Base-by-base conservation (phyloP, 164 flowering plant genomes). In the Berberis thunbergii region DNA sequence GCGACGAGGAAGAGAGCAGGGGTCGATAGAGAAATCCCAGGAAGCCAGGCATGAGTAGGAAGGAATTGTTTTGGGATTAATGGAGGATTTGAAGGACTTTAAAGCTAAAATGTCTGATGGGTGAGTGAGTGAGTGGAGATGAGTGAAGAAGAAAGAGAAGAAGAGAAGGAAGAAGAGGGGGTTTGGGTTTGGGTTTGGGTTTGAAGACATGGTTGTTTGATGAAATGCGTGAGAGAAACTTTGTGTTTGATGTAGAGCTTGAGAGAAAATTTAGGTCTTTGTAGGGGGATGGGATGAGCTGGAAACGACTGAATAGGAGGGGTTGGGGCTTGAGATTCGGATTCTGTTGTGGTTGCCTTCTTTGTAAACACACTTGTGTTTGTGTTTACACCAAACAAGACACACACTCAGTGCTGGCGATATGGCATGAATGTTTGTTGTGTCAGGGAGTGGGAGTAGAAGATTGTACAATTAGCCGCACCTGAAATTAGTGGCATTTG, bases 11-110 rank as follows among this genome's bases (percentile, higher is more conserved):
- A 71, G 42, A 26, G 82, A 62, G 72, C 95, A 86, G 5, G 89
- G 91, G 64, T 86, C 95, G 70, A 73, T 59, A 60, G 82, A 52
- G 84, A 84, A 86, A 74, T 84, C 69, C 89, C 91, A 86, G 5
- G 86, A 73, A 26, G 77, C 85, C 2, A 84, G 73, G 49, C 96
- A 88, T 3, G 96, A 83, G 79, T 75, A 84, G 2, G 81, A 60
- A 2, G 79, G 78, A 61, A 86, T 79, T 7, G 86, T 70, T 9
- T 70, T 45, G 1, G 88, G 77, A 7, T 79, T 69, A 44, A 87
- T 69, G 41, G 84, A 46, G 60, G 81, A 54, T 54, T 81, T 85
- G 70, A 87, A 77, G 49, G 84, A 75, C 59, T 75, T 57, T 4
- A 87, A 81, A 6, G 88, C 90, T 3, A 72, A 54, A 45, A 84